Base-by-base conservation (phyloP, 202 grass and related monocot genomes). In the Hordeum pubiflorum region DNA sequence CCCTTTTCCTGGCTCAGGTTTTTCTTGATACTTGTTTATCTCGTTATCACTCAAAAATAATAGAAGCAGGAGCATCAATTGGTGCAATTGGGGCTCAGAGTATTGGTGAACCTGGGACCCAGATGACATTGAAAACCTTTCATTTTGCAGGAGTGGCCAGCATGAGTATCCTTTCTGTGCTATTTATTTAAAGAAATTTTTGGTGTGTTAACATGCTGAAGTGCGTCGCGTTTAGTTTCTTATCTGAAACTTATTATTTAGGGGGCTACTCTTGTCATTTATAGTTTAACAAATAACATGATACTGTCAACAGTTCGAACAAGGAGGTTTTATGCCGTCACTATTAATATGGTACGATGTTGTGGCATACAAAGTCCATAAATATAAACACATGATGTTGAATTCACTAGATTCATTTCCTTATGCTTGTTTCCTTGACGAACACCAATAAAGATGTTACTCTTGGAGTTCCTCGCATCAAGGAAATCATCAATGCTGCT, bases 71-170 rank as follows among this genome's bases (percentile, higher is more conserved):
- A 89, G 89, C 91, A 33, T 85, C 94, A 36, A 77, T 97, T 86
- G 94, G 94, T 61, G 94, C 94, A 86, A 94, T 94, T 18, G 91
- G 94, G 32, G 94, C 94, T 72, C 94, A 97, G 81, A 97, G 94
- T 94, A 97, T 97, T 73, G 94, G 94, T 67, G 94, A 97, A 66
- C 94, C 94, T 62, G 94, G 94, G 67, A 97, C 94, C 48, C 94
- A 94, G 66, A 97, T 97, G 94, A 97, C 94, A 34, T 68, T 97
- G 55, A 97, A 97, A 86, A 97, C 94, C 39, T 97, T 97, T 69
- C 94, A 97, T 67, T 97, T 97, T 94, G 94, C 94, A 74, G 94
- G 94, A 89, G 94, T 97, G 81, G 94, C 94, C 79, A 97, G 91
- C 83, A 97, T 97, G 94, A 97, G 91, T 93, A 93, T 93, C 91